These are phyloP conservation scores for Pseudopyricularia cyperi DNA, from an alignment of 2,329 filamentous ascomycete genomes.

Conservation along the genomic window DNA sequence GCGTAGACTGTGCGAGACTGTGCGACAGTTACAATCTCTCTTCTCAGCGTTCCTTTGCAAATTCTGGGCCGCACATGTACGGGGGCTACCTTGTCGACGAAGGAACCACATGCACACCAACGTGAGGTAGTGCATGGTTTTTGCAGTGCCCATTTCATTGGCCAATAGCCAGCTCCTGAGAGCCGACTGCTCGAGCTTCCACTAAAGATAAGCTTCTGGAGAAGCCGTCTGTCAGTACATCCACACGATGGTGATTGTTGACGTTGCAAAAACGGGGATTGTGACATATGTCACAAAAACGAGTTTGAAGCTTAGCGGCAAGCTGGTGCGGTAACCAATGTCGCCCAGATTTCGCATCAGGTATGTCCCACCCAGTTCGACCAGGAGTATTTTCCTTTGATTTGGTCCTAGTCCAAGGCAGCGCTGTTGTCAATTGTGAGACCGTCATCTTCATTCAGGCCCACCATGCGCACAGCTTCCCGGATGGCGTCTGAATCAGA, in stretches of 20 bases:
- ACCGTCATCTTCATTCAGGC: not conserved
- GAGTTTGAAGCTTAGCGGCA: not conserved
- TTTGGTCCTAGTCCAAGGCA: no score
- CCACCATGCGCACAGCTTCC: not conserved
- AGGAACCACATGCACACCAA: not conserved
- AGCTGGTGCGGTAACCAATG: not conserved
- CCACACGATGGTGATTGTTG: no score
- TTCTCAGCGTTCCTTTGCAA: no score
- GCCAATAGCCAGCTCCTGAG: not conserved
- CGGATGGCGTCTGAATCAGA: not conserved
- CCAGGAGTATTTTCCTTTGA: no score
- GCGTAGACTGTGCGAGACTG: no score
- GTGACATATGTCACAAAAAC: not conserved
- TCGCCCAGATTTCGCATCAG: not conserved
- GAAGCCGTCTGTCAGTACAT: no score
- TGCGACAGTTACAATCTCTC: no score
- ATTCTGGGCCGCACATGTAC: no score
- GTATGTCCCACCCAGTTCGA: not conserved
- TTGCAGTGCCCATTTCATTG: not conserved
- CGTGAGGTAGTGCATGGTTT: not conserved
- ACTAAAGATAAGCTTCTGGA: not conserved
- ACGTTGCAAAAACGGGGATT: not conserved
- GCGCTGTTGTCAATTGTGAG: not conserved
- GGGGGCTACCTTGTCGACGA: no score
- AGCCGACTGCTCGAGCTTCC: not conserved